Conservation (phyloP, 352 stramenopile genomes). For the Globisporangium heterothallicum region DNA sequence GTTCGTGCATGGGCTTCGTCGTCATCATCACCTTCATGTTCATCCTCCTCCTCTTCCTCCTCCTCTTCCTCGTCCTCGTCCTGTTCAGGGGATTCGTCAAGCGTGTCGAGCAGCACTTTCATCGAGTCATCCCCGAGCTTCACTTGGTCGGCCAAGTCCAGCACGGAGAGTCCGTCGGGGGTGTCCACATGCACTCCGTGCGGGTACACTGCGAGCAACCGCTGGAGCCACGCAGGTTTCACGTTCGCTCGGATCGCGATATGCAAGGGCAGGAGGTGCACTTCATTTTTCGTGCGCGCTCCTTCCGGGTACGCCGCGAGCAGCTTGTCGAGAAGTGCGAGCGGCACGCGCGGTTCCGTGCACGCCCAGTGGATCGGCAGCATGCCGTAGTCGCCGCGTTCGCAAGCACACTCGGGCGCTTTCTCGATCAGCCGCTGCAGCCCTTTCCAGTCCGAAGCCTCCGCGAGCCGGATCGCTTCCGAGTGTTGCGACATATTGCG, state of each 20-base stretch:
- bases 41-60: conserved; percentile 1
- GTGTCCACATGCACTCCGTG: conserved; percentile 37
- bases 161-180: conserved; percentile 37
- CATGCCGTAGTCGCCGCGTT: conserved; percentile 73
- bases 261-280: conserved; percentile 63
- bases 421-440: conserved; percentile 63
- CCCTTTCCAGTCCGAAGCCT: conserved; percentile 70
- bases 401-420: conserved; percentile 33
- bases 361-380: conserved; percentile 81
- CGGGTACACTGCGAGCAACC: conserved; percentile 51
- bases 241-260: conserved; percentile 68
- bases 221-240: conserved; percentile 38
- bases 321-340: conserved; percentile 55
- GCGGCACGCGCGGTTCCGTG: conserved; percentile 54
- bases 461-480: conserved; percentile 68
- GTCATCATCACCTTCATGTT: conserved; percentile 26
- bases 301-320: conserved; percentile 58
- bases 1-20: not conserved
- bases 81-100: conserved; percentile 13
- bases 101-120: conserved; percentile 35
- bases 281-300: conserved; percentile 53
- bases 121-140: conserved; percentile 33
- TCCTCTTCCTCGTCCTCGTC: conserved; percentile 10
- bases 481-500: conserved; percentile 25
- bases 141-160: conserved; percentile 49